phyloP scores from a whole-genome alignment of 2,329 filamentous ascomycete species.

The Tolypocladium ophioglossoides region DNA sequence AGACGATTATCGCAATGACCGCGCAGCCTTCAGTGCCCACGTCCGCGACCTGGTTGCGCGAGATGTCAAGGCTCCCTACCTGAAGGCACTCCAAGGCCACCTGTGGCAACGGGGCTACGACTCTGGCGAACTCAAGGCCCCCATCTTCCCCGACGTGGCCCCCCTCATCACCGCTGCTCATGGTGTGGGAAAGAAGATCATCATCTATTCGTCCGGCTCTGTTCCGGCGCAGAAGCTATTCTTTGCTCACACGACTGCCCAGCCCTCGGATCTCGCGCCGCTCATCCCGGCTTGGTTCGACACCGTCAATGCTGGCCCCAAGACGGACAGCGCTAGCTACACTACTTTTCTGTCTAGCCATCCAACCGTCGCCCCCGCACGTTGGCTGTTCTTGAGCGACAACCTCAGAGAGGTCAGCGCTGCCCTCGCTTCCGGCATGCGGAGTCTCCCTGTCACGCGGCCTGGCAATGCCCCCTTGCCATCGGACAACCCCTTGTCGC shows the following conservation, averaged over 20 bases:
- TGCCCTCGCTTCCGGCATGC: slow-evolving; percentile 52
- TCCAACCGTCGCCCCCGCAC: slow-evolving; percentile 32
- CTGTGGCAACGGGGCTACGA: slow-evolving; percentile 69
- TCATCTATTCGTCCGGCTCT: slow-evolving; percentile 76
- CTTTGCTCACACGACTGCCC: slow-evolving; percentile 55
- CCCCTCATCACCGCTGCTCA: slow-evolving; percentile 51
- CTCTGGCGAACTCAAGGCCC: slow-evolving; percentile 57
- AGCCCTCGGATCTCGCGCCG: slow-evolving; percentile 46
- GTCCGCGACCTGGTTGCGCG: slow-evolving; percentile 58
- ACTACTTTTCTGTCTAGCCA: slow-evolving; percentile 42
- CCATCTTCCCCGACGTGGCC: slow-evolving; percentile 66
- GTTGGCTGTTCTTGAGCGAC: slow-evolving; percentile 74
- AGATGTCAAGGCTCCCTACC: slow-evolving; percentile 66
- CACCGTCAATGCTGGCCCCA: slow-evolving; percentile 69
- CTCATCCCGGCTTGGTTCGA: slow-evolving; percentile 63
- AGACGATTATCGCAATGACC: slow-evolving; percentile 46
- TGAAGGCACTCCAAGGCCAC: slow-evolving; percentile 72
- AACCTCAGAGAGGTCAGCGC: slow-evolving; percentile 61
- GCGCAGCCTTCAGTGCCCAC: slow-evolving; percentile 51
- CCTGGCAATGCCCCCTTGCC: slow-evolving; percentile 60
- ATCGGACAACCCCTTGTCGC: slow-evolving; percentile 29
- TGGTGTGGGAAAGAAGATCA: slow-evolving; percentile 42
- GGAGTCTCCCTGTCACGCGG: slow-evolving; percentile 49
- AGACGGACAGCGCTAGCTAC: slow-evolving; percentile 59
- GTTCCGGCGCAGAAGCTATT: slow-evolving; percentile 72